Conservation (phyloP, 371 early-diverging fungal species). For the Rhizomucor miehei region DNA sequence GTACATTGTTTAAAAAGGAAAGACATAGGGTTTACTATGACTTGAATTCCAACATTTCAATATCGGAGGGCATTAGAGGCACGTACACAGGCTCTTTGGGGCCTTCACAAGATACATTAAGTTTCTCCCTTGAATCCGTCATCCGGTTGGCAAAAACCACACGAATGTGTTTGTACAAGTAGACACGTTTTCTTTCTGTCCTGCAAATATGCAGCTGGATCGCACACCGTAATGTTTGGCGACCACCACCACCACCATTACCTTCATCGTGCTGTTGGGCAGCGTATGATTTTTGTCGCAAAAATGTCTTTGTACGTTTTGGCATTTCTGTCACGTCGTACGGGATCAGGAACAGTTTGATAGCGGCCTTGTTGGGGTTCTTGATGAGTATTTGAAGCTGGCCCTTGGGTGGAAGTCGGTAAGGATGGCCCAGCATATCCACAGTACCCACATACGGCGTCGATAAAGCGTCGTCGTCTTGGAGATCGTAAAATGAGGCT, state of each 20-base stretch:
- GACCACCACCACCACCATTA: too few relatives aligned
- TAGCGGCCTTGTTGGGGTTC: slow-evolving; percentile 76
- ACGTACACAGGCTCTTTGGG: slow-evolving; percentile 46
- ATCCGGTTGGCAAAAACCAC: slow-evolving; percentile 76
- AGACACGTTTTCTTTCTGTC: slow-evolving; percentile 53
- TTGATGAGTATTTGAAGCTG: slow-evolving; percentile 84
- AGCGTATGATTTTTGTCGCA: slow-evolving; percentile 74
- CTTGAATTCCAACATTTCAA: slow-evolving; percentile 4
- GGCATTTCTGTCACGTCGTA: slow-evolving; percentile 85
- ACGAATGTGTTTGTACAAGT: slow-evolving; percentile 66
- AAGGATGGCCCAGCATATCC: slow-evolving; percentile 46
- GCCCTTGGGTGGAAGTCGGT: slow-evolving; percentile 74
- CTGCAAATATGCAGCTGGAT: slow-evolving; percentile 74
- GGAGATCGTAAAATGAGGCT: slow-evolving; percentile 71
- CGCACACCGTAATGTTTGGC: slow-evolving; percentile 57
- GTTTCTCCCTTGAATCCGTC: slow-evolving; percentile 59
- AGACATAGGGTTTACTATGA: too few relatives aligned
- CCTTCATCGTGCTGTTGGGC: slow-evolving; percentile 4
- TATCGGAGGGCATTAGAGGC: slow-evolving; percentile 19
- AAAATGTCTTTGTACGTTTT: slow-evolving; percentile 67
- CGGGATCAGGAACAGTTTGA: slow-evolving; percentile 79
- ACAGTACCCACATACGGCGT: slow-evolving; percentile 57
- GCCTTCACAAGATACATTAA: slow-evolving; percentile 61
- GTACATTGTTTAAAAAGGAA: too few relatives aligned
- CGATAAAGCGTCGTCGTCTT: slow-evolving; percentile 43